Evolutionary conservation across 768 basidiomycete species (phyloP), one percentile per base, ranked within the genome.

Genomic region (Macrocybe gigantea): DNA sequence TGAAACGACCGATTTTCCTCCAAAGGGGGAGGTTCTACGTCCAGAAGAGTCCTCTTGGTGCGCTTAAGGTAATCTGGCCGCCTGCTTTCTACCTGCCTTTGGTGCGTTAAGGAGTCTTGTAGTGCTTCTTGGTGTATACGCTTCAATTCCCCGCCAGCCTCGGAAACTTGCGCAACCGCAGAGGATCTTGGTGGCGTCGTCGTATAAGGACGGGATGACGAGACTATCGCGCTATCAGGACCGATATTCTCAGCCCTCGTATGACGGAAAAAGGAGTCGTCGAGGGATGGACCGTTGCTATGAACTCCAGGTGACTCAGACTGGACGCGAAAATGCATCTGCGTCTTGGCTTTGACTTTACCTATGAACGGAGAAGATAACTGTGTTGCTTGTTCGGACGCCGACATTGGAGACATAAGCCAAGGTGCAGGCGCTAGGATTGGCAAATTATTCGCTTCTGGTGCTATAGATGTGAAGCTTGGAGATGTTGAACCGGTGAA

Each of bases 61-160:
- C 87, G 78, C 58, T 77, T 79, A 37, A 88, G 67, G 59, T 88
- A 89, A 6, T 88, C 87, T 1, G 86, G 86, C 35, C 85, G 74
- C 10, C 77, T 79, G 33, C 65, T 74, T 61, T 89, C 86, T 7
- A 73, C 67, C 58, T 81, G 79, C 45, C 71, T 72, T 31, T 73
- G 57, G 31, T 75, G 74, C 1, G 71, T 67, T 9, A 76, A 59
- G 47, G 72, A 71, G 35, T 77, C 78, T 53, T 80, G 74, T 11
- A 73, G 62, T 56, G 75, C 67, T 29, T 75, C 73, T 41, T 75
- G 73, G 30, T 77, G 76, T 42, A 86, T 79, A 35, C 79, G 75
- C 44, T 77, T 73, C 60, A 83, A 71, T 57, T 86, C 84, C 31
- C 75, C 76, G 1, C 22, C 22, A 2, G 22, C 22, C 22, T 22